A percentile compares a stretch with the other conserved stretches of the same genome.
Evolutionary conservation across 169 alveolate genomes (phyloP).

Genomic region (Neospora caninum): DNA sequence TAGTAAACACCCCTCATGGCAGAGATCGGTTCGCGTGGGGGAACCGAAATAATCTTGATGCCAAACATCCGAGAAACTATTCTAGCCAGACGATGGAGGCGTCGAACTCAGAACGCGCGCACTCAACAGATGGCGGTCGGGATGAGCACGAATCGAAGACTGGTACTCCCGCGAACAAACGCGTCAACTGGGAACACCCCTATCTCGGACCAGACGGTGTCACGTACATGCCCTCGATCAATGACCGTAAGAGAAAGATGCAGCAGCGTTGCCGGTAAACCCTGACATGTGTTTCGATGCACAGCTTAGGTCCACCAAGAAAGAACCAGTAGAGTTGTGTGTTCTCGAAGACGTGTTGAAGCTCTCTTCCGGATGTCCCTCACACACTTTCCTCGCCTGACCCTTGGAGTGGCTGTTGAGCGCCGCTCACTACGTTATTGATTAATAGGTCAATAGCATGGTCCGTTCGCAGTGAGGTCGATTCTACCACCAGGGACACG

Average conservation of each 20-base stretch:
- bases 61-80: neutral
- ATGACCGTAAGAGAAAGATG: neutral
- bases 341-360: too few relatives aligned
- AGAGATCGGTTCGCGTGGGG: neutral
- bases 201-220: constrained; percentile 18
- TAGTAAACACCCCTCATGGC: neutral
- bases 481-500: too few relatives aligned
- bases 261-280: neutral
- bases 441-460: too few relatives aligned
- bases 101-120: neutral
- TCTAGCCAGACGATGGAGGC: neutral
- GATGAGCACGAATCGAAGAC: neutral
- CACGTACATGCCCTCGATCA: neutral
- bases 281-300: too few relatives aligned
- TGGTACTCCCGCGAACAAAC: neutral
- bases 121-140: neutral
- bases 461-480: too few relatives aligned
- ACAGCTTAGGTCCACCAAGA: too few relatives aligned
- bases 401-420: too few relatives aligned
- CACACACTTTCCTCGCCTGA: too few relatives aligned
- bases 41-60: neutral
- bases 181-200: constrained; percentile 21
- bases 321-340: too few relatives aligned
- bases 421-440: too few relatives aligned
- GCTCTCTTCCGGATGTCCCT: too few relatives aligned